These are phyloP conservation scores for Monosporascus sp. DNA, from an alignment of 2,329 filamentous ascomycete species.

Conservation along the genomic window DNA sequence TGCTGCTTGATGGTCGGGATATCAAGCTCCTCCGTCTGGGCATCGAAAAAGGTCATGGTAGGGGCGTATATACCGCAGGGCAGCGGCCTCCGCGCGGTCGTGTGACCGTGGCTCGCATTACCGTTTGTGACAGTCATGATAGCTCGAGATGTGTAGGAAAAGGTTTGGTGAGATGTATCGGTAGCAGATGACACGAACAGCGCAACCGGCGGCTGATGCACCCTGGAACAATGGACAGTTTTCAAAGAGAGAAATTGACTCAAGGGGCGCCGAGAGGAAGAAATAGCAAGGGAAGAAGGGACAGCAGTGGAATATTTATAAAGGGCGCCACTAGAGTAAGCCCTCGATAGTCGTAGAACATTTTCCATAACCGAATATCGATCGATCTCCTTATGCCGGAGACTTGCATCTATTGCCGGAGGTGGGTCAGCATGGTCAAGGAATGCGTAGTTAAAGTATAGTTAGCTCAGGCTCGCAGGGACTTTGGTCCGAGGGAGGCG, in stretches of 20 bases:
- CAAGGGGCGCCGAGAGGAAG: constrained; percentile 9
- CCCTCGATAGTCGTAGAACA: constrained; percentile 7
- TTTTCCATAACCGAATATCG: constrained; percentile 32
- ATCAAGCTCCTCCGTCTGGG: constrained; percentile 79
- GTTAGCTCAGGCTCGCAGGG: constrained; percentile 26
- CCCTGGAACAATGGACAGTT: constrained; percentile 6
- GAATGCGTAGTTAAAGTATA: constrained; percentile 18
- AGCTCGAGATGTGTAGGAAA: constrained; percentile 4
- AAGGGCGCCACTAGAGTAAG: constrained; percentile 13
- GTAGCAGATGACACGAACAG: constrained; percentile 1
- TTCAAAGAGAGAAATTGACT: constrained; percentile 5
- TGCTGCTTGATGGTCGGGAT: constrained; percentile 75
- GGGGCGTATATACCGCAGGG: constrained; percentile 83
- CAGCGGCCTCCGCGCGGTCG: constrained; percentile 49
- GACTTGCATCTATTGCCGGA: constrained; percentile 22
- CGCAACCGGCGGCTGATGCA: constrained; percentile 7
- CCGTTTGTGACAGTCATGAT: constrained; percentile 32
- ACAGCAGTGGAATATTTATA: constrained; percentile 26
- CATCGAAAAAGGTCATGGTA: constrained; percentile 86
- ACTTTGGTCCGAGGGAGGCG: constrained; percentile 34
- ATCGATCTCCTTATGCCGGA: constrained; percentile 13
- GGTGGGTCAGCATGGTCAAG: constrained; percentile 19
- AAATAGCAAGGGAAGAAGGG: constrained; percentile 8
- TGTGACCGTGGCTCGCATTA: constrained; percentile 26
- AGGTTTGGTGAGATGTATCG: not conserved